These are phyloP conservation scores for Neonectria hederae DNA, from an alignment of 2,329 filamentous ascomycete species.

Conservation along the genomic window DNA sequence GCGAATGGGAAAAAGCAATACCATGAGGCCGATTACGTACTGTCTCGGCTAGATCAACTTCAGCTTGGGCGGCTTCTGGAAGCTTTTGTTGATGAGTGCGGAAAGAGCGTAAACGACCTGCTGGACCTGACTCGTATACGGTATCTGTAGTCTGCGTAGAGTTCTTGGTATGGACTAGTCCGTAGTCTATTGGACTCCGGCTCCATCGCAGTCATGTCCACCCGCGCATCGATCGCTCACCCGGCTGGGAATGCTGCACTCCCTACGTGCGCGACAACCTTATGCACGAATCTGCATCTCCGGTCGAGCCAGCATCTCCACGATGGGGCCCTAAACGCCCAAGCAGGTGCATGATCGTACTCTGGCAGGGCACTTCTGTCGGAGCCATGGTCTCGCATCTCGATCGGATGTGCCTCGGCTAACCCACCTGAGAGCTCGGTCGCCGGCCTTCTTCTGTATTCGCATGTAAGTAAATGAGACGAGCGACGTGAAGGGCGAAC, in stretches of 20 bases:
- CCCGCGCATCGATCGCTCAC: slow-evolving; percentile 8
- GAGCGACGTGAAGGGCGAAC: slow-evolving; percentile 10
- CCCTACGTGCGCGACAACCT: slow-evolving; percentile 13
- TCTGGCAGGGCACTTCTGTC: background rate
- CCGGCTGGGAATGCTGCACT: slow-evolving; percentile 16
- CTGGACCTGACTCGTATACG: background rate
- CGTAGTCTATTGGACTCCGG: slow-evolving; percentile 2
- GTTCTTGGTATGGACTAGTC: background rate
- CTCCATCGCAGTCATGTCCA: background rate
- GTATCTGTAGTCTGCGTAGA: slow-evolving; percentile 19
- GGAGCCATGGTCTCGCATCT: slow-evolving; percentile 3
- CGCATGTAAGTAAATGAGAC: slow-evolving; percentile 1
- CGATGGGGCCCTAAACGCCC: slow-evolving; percentile 2
- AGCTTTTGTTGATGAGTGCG: slow-evolving; percentile 25
- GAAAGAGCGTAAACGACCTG: background rate
- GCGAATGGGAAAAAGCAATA: slow-evolving; percentile 3
- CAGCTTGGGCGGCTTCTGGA: slow-evolving; percentile 29
- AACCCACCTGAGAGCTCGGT: background rate
- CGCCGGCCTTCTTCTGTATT: background rate
- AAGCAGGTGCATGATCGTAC: slow-evolving; percentile 10
- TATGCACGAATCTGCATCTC: slow-evolving; percentile 17
- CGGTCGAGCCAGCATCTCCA: slow-evolving; percentile 2
- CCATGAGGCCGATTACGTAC: slow-evolving; percentile 9
- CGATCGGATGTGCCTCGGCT: slow-evolving; percentile 17
- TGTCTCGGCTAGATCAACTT: slow-evolving; percentile 23